A percentile compares a stretch with the other conserved stretches of the same genome.
Evolutionary conservation across 2,329 filamentous ascomycete species (phyloP).

Genomic region (Ophiocordyceps polyrhachis-furcata): DNA sequence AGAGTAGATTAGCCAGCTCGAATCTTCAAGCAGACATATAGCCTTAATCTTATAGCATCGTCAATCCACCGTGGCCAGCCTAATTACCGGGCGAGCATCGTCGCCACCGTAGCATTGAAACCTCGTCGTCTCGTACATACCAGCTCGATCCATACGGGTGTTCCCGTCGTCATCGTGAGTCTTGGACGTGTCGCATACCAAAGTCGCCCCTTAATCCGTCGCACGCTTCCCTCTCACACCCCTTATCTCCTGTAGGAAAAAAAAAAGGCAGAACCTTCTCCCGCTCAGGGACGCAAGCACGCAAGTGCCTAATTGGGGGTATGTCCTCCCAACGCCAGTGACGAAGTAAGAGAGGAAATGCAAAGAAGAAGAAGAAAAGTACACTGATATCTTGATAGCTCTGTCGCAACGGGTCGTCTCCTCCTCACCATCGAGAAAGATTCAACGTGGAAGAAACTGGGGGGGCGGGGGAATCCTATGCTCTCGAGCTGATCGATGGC

Average conservation of each 20-base stretch:
- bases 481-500: not conserved
- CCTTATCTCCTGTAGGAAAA: not conserved
- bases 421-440: not conserved
- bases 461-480: too few species aligned
- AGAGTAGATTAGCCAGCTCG: not conserved
- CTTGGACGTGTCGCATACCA: not conserved
- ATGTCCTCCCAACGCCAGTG: slow-evolving; percentile 15
- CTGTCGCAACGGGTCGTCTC: not conserved
- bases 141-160: not conserved
- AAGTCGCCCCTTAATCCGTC: not conserved
- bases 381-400: slow-evolving; percentile 6
- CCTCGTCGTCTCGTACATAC: not conserved
- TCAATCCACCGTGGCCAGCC: not conserved
- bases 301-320: slow-evolving; percentile 8
- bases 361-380: slow-evolving; percentile 7
- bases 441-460: not conserved
- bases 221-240: not conserved
- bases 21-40: not conserved
- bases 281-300: slow-evolving; percentile 4
- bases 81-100: not conserved
- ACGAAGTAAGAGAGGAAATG: not conserved
- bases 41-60: too few species aligned
- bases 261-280: not conserved
- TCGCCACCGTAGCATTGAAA: not conserved
- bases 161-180: not conserved